These are phyloP conservation scores for Saccharomycopsis hybrid DNA, from an alignment of 1,139 yeast genomes.

Conservation along the genomic window DNA sequence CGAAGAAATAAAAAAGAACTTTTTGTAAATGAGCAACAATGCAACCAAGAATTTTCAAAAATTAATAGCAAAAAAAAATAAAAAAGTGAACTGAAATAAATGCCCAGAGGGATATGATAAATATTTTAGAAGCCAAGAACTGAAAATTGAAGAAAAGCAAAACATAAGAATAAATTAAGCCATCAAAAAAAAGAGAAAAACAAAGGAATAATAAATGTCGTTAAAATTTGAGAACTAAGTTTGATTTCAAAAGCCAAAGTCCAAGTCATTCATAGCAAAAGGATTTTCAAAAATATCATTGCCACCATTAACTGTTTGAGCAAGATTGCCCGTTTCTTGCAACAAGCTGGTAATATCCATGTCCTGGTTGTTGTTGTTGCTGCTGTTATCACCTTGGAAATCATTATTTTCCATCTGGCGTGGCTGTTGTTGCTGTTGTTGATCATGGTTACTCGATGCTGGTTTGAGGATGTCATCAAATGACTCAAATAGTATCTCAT, in stretches of 20 bases:
- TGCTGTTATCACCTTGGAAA: background rate
- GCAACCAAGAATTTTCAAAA: background rate
- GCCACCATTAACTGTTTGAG: background rate
- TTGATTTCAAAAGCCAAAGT: slow-evolving; percentile 4
- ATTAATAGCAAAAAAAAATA: background rate
- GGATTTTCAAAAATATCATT: slow-evolving; percentile 10
- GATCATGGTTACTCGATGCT: background rate
- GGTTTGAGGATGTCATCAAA: background rate
- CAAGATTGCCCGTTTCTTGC: slow-evolving; percentile 3
- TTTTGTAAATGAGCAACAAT: too few relatives aligned
- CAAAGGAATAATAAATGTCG: too few relatives aligned
- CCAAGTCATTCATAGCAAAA: slow-evolving; percentile 10
- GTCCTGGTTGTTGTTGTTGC: background rate
- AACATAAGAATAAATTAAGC: too few relatives aligned
- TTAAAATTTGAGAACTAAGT: too few relatives aligned
- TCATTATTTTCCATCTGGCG: background rate
- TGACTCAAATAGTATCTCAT: slow-evolving; percentile 10
- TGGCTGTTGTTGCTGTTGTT: slow-evolving; percentile 2
- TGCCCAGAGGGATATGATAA: too few relatives aligned
- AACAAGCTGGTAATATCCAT: slow-evolving; percentile 10
- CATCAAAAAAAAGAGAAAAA: too few relatives aligned
- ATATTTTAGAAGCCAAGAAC: too few relatives aligned
- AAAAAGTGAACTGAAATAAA: too few relatives aligned
- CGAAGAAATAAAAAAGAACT: too few relatives aligned
- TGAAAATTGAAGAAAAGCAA: too few relatives aligned